Base-by-base conservation (phyloP, 805 yeast species). In the Metschnikowia cubensis region DNA sequence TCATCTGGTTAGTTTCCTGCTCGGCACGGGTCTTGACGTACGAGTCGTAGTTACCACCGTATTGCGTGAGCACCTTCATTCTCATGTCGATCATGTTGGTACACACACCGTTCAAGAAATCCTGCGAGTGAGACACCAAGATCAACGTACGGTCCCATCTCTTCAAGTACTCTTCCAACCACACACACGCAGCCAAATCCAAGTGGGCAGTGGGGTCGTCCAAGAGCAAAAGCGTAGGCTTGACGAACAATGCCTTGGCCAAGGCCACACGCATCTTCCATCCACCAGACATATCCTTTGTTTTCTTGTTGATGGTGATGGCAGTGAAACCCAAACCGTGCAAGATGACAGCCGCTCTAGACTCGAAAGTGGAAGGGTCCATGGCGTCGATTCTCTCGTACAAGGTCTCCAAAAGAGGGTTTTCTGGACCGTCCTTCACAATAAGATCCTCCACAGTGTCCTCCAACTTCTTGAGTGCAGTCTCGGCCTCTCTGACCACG, bases 261-360 rank as follows among this genome's bases (percentile, higher is more conserved):
- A 94, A 79, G 41, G 99, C 98, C 55, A 94, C 99, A 77, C 99
- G 89, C 99, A 94, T 94, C 79, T 90, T 90, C 99, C 99, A 94
- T 70, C 99, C 99, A 82, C 99, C 99, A 67, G 97, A 89, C 99
- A 94, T 94, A 68, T 94, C 98, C 74, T 89, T 91, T 64, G 99
- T 94, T 75, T 85, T 86, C 81, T 94, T 94, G 68, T 81, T 79
- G 65, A 94, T 92, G 50, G 98, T 92, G 59, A 74, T 73, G 50
- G 86, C 65, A 73, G 87, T 88, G 84, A 94, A 94, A 64, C 99
- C 99, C 70, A 94, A 82, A 91, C 99, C 99, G 59, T 88, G 88
- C 66, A 94, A 79, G 64, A 94, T 94, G 59, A 90, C 76, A 48
- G 99, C 96, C 50, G 99, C 99, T 73, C 99, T 84, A 41, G 94